These are phyloP conservation scores for Backusella liffmaniae DNA, from an alignment of 192 early-diverging fungal genomes.

Conservation along the genomic window DNA sequence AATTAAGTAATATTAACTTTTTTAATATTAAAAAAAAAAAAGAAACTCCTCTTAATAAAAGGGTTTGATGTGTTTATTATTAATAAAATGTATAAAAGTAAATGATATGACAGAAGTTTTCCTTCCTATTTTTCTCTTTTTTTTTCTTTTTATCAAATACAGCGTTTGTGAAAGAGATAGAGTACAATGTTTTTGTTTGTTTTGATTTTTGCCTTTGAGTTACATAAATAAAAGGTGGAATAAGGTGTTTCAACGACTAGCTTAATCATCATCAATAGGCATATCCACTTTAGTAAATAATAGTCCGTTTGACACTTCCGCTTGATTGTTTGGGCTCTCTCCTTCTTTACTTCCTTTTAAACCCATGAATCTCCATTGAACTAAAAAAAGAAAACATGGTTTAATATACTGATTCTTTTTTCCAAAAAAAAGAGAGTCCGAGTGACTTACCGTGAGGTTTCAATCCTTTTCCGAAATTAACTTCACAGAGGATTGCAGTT, in stretches of 20 bases:
- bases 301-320: background rate
- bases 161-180: background rate
- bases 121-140: background rate
- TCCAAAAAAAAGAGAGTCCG: background rate
- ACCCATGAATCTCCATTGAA: background rate
- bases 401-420: background rate
- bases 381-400: background rate
- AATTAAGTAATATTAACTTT: conserved; percentile 4
- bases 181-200: conserved; percentile 3
- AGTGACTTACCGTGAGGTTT: background rate
- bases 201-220: background rate
- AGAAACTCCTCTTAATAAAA: background rate
- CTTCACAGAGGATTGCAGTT: background rate
- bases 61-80: background rate
- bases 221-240: background rate
- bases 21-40: conserved; percentile 1
- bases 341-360: background rate
- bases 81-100: background rate
- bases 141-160: background rate
- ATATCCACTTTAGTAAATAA: background rate
- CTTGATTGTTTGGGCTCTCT: background rate
- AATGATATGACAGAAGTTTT: background rate
- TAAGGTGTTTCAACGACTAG: background rate
- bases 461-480: background rate
- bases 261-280: background rate